Evolutionary conservation across 23 red algal species (phyloP), one percentile per base, ranked within the genome.

Genomic region (Agarophyton chilense): DNA sequence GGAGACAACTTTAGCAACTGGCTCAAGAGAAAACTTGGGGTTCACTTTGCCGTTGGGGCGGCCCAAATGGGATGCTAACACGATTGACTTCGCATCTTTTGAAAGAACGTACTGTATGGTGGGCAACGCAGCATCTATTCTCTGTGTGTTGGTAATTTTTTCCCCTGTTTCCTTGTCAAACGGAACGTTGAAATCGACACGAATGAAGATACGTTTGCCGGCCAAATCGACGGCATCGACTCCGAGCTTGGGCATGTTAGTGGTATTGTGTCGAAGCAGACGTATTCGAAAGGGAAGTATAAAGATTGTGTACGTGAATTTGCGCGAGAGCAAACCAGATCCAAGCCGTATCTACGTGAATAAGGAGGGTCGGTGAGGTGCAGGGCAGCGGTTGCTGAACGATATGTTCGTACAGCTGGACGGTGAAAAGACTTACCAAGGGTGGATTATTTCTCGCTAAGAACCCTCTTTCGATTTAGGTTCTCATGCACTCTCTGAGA

Each of bases 171-270:
- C 71, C 65, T 98, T 98, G 84, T 98, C 96, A 62, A 91, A 91
- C 34, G 96, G 96, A 62, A 98, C 96, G 86, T 98, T 98, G 92
- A 94, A 98, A 56, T 98, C 96, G 18, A 94, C 90, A 47, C 96
- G 92, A 55, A 94, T 87, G 84, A 98, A 88, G 68, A 98, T 91
- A 33, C 96, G 60, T 79, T 98, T 98, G 90, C 63, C 91, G 21
- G 42, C 31, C 67, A 94, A 72, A 67, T 98, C 91, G 42, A 98
- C 63, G 22, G 35, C 32, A 54, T 92, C 84, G 36, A 98, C 53
- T 36, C 41, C 57, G 51, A 98, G 81, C 60, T 98, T 94, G 85
- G 74, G 0, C 77, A 61, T 80, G 56, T 18, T 55, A 55, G 52
- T n/a, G n/a, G n/a, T n/a, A n/a, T n/a, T n/a, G n/a, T n/a, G n/a